Conservation (phyloP, 2,329 filamentous ascomycete species). For the Trichoderma cornu-damae region DNA sequence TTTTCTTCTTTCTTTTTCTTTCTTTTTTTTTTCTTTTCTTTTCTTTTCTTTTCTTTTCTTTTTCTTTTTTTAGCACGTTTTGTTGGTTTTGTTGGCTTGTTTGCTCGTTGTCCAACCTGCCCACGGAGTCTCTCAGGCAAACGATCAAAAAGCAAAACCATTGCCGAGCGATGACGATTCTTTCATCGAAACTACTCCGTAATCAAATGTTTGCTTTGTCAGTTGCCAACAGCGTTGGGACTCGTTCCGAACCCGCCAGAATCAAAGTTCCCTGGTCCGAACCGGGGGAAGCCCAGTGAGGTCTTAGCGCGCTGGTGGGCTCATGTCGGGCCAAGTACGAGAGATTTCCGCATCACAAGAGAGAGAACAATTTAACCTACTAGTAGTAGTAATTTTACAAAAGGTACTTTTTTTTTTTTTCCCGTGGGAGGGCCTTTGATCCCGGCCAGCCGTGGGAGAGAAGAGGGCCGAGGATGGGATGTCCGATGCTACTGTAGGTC, state of each 20-base stretch:
- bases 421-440: not conserved
- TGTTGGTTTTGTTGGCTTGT: too few species aligned
- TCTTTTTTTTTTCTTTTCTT: too few species aligned
- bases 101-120: too few species aligned
- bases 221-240: not conserved
- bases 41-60: too few species aligned
- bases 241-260: not conserved
- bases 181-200: not conserved
- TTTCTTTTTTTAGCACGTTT: too few species aligned
- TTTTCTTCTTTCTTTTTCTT: not conserved
- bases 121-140: not conserved
- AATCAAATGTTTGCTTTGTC: not conserved
- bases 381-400: not conserved
- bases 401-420: too few species aligned
- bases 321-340: not conserved
- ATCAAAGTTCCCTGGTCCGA: not conserved
- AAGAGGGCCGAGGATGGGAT: not conserved
- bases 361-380: not conserved
- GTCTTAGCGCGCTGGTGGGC: not conserved
- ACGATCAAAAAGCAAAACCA: not conserved
- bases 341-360: not conserved
- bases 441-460: not conserved
- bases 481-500: not conserved
- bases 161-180: not conserved
- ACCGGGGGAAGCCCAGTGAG: too few species aligned